Base-by-base conservation (phyloP, 2,329 filamentous ascomycete genomes). In the Ascochyta fabae region DNA sequence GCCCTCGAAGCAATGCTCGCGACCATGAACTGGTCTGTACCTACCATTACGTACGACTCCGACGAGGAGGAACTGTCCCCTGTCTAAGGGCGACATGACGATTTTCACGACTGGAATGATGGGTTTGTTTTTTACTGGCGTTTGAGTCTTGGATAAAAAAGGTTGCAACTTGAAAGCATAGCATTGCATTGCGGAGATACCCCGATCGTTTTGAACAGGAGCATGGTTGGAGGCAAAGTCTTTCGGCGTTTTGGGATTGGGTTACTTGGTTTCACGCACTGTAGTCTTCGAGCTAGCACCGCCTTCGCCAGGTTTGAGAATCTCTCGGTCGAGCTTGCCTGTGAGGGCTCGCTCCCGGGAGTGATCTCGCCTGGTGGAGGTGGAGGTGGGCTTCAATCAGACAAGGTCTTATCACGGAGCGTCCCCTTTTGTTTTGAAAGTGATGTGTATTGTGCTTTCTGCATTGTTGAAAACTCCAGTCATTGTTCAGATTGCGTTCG, bases 21-120 rank as follows among this genome's bases (percentile, higher is more conserved):
- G n/a, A 40, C 45, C 24, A 59, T 52, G 22, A 23, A 48, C 19
- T 69, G 66, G 66, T 56, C 60, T 2, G 26, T 46, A 6, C 50
- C 66, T 1, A 50, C 48, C 10, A 23, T 64, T 34, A 60, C 53
- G 4, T 69, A 69, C 50, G 66, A 67, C 12, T 69, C 66, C 16
- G 66, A 69, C 7, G 66, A 69, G 55, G 66, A 69, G 36, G 62
- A 59, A 9, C 42, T 67, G 2, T 53, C 55, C 19, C 55, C 49
- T 15, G 26, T 49, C 6, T 58, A 15, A 39, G 19, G 35, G 33
- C 44, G 24, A 36, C 38, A 22, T 50, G 8, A 55, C 46, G 41
- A 55, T 6, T 49, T 49, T 55, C 6, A 39, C 36, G 36, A 24
- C 36, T 15, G 16, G 8, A 22, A 36, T 3, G 34, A 36, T 36